A percentile compares a stretch with the other conserved stretches of the same genome.
These are phyloP conservation scores for Chenopodium quinoa DNA, from an alignment of 148 eudicot genomes.

Conservation along the genomic window DNA sequence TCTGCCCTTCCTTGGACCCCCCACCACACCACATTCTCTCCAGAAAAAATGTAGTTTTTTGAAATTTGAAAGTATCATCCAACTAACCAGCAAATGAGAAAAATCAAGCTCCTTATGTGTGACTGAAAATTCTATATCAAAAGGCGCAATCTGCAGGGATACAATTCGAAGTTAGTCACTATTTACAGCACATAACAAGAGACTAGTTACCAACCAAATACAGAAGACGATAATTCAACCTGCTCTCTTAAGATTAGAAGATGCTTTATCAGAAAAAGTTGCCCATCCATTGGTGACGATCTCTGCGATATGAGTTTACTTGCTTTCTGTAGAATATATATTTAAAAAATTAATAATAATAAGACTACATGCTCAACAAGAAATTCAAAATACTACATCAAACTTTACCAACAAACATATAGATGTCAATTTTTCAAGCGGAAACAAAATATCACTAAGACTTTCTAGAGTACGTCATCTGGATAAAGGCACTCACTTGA, in stretches of 20 bases:
- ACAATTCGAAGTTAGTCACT: slow-evolving; percentile 31
- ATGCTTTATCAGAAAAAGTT: slow-evolving; percentile 88
- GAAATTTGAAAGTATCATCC: not conserved
- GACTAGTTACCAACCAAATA: not conserved
- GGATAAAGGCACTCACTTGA: slow-evolving; percentile 58
- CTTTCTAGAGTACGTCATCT: not conserved
- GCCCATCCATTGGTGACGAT: slow-evolving; percentile 88
- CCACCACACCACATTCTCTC: too few species aligned
- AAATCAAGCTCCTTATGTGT: slow-evolving; percentile 98
- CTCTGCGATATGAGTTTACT: slow-evolving; percentile 77
- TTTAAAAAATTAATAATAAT: slow-evolving; percentile 3
- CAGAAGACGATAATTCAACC: slow-evolving; percentile 39
- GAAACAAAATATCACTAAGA: slow-evolving; percentile 1
- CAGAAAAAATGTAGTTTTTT: not conserved
- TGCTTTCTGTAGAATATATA: slow-evolving; percentile 63
- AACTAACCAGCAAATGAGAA: slow-evolving; percentile 93
- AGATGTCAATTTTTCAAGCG: not conserved
- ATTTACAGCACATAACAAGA: slow-evolving; percentile 13
- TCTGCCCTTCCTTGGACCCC: not conserved
- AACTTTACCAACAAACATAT: not conserved
- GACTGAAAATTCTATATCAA: slow-evolving; percentile 94
- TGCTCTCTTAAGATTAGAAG: slow-evolving; percentile 94
- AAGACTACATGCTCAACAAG: not conserved
- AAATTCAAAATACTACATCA: not conserved
- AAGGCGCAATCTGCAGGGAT: slow-evolving; percentile 88